Evolutionary conservation across 768 basidiomycete species (phyloP).

Genomic region (Tylopilus vinaceipallidus): DNA sequence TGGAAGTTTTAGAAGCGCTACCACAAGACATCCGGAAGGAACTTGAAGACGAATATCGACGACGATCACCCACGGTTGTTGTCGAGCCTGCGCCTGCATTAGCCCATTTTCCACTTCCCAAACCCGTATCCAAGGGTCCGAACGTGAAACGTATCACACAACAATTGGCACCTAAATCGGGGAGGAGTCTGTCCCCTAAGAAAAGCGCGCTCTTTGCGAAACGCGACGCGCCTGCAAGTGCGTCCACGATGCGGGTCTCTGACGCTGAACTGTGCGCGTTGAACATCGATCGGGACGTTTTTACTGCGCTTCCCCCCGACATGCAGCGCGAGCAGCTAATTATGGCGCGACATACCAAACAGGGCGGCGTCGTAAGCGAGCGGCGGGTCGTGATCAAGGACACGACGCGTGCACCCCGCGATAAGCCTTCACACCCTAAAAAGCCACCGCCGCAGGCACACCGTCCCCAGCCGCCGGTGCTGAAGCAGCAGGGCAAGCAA

Average conservation of each 20-base stretch:
- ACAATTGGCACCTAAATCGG: constrained; percentile 59
- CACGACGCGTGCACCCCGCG: constrained; percentile 24
- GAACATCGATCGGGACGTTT: constrained; percentile 74
- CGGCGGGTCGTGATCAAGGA: constrained; percentile 52
- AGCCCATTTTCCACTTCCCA: constrained; percentile 8
- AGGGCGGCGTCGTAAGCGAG: constrained; percentile 36
- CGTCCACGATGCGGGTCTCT: constrained; percentile 43
- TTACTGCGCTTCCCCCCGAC: constrained; percentile 56
- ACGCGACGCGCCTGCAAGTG: constrained; percentile 22
- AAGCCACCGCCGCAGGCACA: constrained; percentile 58
- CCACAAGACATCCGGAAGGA: constrained; percentile 70
- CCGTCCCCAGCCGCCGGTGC: constrained; percentile 45
- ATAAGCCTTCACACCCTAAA: constrained; percentile 36
- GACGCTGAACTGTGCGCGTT: constrained; percentile 60
- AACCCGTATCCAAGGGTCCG: constrained; percentile 32
- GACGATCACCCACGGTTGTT: constrained; percentile 48
- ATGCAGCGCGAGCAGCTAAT: constrained; percentile 75
- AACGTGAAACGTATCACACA: constrained; percentile 59
- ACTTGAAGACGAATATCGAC: constrained; percentile 62
- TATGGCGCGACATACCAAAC: constrained; percentile 50
- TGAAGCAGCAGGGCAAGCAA: constrained; percentile 53
- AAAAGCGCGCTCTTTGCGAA: constrained; percentile 40
- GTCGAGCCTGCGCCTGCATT: constrained; percentile 7
- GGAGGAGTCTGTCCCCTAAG: constrained; percentile 38
- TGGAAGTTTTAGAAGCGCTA: constrained; percentile 64